These are phyloP conservation scores for Penicillium sp. DNA, from an alignment of 2,329 filamentous ascomycete genomes.

Conservation along the genomic window DNA sequence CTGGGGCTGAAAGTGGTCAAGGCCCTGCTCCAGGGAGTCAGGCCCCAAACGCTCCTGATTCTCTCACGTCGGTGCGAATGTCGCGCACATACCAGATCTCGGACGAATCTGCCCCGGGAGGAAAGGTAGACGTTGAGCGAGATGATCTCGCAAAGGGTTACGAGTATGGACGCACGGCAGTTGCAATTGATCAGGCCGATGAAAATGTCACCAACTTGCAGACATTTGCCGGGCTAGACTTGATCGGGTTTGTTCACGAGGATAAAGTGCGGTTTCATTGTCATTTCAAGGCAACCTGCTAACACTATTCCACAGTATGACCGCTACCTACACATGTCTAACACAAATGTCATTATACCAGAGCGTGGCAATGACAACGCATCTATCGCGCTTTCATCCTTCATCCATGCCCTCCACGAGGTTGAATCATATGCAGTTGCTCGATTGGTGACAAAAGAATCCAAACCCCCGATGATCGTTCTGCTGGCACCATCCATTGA, in stretches of 20 bases:
- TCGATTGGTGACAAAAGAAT: slow-evolving; percentile 80
- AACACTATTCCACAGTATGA: slow-evolving; percentile 61
- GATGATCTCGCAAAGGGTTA: slow-evolving; percentile 91
- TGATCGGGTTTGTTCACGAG: slow-evolving; percentile 81
- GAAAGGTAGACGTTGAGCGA: slow-evolving; percentile 77
- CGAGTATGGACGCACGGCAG: slow-evolving; percentile 87
- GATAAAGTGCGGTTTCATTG: slow-evolving; percentile 57
- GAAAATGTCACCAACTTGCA: slow-evolving; percentile 86
- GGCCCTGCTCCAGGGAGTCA: slow-evolving; percentile 39
- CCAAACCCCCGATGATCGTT: slow-evolving; percentile 73
- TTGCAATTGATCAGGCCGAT: slow-evolving; percentile 84
- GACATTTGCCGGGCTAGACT: slow-evolving; percentile 71
- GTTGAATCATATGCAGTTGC: slow-evolving; percentile 84
- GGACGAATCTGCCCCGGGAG: slow-evolving; percentile 71
- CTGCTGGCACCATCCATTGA: slow-evolving; percentile 81
- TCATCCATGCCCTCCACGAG: slow-evolving; percentile 85
- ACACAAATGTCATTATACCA: slow-evolving; percentile 74
- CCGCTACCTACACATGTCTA: slow-evolving; percentile 81
- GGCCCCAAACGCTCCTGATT: slow-evolving; percentile 30
- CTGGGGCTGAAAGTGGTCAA: slow-evolving; percentile 50
- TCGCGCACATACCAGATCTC: slow-evolving; percentile 79
- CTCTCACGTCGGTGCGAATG: slow-evolving; percentile 71
- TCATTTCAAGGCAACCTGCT: not conserved
- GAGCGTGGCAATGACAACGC: slow-evolving; percentile 79
- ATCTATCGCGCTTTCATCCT: slow-evolving; percentile 79